Base-by-base conservation (phyloP, 2,329 filamentous ascomycete genomes). In the Nemania sp. region DNA sequence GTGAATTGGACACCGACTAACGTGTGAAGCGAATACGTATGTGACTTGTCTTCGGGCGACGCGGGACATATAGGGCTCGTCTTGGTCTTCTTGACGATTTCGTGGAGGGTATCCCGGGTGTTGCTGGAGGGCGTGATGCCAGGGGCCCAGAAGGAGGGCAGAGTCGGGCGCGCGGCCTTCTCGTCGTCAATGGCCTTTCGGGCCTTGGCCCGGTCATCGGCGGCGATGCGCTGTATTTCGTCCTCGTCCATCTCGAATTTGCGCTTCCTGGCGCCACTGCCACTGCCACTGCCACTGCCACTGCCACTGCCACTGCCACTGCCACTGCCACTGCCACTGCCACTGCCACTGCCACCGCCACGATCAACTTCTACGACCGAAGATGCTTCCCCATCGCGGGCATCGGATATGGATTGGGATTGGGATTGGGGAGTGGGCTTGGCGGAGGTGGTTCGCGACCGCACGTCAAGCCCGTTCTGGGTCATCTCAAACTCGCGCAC, bases 121-220 rank as follows among this genome's bases (percentile, higher is more conserved):
- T 90, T 88, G 53, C 88, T 87, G 0, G 85, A 85, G 0, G 93
- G 93, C 0, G 92, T 97, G 65, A 95, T 87, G 0, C 92, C 93
- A 0, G 94, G 95, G 0, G 95, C 91, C 96, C 95, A 98, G 81
- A 98, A 98, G 0, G 93, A 97, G 0, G 93, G 93, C 0, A 97
- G 82, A 18, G 87, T 86, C 0, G 88, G 87, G 79, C 91, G 92
- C 8, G 87, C 84, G 2, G 89, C 86, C 82, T 90, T 92, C 78
- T 97, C 93, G 49, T 88, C 87, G 60, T 93, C 89, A 65, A 96
- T 86, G 22, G 89, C 88, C 68, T 86, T 89, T 74, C 90, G 89
- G 24, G 91, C 88, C 76, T 91, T 92, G 38, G 86, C 84, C 68
- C 89, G 87, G 77, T 97, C 93, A 65, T 90, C 88, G 62, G 83